These are phyloP conservation scores for Colletotrichum sansevieriae DNA, from an alignment of 2,329 filamentous ascomycete species.

Conservation along the genomic window DNA sequence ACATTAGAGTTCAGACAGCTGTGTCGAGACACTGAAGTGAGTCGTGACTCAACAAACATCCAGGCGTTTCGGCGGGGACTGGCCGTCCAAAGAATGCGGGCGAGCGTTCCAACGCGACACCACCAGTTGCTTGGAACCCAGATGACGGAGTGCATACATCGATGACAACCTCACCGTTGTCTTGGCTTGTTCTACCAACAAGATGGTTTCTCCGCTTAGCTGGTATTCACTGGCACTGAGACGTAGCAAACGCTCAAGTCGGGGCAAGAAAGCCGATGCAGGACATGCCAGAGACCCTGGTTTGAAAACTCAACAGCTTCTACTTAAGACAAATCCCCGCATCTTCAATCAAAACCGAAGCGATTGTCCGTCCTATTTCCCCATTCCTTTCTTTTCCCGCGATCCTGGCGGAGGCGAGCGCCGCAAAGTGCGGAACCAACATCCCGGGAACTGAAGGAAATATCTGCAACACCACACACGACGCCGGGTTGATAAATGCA, in stretches of 20 bases:
- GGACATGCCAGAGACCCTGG: background rate
- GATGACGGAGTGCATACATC: background rate
- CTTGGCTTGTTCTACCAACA: background rate
- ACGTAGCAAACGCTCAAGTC: background rate
- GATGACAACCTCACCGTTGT: background rate
- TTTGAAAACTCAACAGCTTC: background rate
- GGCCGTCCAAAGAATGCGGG: slow-evolving; percentile 23
- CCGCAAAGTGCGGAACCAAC: slow-evolving; percentile 12
- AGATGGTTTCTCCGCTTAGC: background rate
- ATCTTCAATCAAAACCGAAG: slow-evolving; percentile 22
- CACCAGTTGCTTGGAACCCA: slow-evolving; percentile 9
- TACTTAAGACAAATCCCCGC: slow-evolving; percentile 25
- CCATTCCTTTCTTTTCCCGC: background rate
- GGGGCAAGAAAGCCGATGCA: background rate
- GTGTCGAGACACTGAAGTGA: slow-evolving; percentile 24
- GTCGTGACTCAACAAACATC: slow-evolving; percentile 30
- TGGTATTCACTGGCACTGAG: background rate
- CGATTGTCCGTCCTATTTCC: slow-evolving; percentile 3
- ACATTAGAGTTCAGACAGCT: slow-evolving; percentile 18
- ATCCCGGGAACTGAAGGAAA: slow-evolving; percentile 5
- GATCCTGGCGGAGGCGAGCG: background rate
- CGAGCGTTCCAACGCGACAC: slow-evolving; percentile 26
- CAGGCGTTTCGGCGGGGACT: slow-evolving; percentile 29
- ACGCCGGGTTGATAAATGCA: slow-evolving; percentile 2
- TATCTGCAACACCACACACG: slow-evolving; percentile 1